Evolutionary conservation across 352 stramenopile species (phyloP).

Genomic region (Phytophthora tentaculata): DNA sequence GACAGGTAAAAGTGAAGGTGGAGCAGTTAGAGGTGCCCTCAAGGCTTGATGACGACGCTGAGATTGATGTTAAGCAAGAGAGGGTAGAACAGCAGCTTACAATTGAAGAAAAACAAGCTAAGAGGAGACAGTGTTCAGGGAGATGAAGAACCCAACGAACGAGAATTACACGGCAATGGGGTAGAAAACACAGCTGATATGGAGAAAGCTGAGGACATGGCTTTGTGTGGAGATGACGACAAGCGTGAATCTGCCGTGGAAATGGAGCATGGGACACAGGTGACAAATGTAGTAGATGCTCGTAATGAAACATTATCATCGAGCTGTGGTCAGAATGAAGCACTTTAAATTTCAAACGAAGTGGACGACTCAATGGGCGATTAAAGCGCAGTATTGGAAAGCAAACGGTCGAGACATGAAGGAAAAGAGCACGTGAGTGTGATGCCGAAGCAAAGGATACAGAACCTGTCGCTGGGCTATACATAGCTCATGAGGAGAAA

Average conservation of each 20-base stretch:
- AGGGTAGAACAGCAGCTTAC: too few species aligned
- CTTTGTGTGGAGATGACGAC: background rate
- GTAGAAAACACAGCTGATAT: too few species aligned
- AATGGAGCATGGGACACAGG: background rate
- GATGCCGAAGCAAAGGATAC: background rate
- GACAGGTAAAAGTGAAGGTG: too few species aligned
- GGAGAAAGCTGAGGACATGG: background rate
- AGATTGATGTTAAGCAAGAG: too few species aligned
- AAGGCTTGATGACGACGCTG: too few species aligned
- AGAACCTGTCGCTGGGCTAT: background rate
- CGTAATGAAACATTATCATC: background rate
- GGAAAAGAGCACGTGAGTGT: background rate
- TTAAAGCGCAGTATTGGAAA: too few species aligned
- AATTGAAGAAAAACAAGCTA: too few species aligned
- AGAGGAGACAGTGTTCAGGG: too few species aligned
- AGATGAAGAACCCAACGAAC: too few species aligned
- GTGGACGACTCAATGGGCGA: background rate
- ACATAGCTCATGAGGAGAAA: background rate
- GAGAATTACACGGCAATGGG: too few species aligned
- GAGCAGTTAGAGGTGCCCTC: too few species aligned
- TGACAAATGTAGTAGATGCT: background rate
- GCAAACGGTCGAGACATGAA: background rate
- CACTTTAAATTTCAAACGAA: background rate
- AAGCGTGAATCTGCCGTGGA: background rate
- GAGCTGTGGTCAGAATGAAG: background rate